Evolutionary conservation across 1,284 basidiomycete genomes (phyloP), one percentile per base, ranked within the genome.

Genomic region (Athelia psychrophila): DNA sequence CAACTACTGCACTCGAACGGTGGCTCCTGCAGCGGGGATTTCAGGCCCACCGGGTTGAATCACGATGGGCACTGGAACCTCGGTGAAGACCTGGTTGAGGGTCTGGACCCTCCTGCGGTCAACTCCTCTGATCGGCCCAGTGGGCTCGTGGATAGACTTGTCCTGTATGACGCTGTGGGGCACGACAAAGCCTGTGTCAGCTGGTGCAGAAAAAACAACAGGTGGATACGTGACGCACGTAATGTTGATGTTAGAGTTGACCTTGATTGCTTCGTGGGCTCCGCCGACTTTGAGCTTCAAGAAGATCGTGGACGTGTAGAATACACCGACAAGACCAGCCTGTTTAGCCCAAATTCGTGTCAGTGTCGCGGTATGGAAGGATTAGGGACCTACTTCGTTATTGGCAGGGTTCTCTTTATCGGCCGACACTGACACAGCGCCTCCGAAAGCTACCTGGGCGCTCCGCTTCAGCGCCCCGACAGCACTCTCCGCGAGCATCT

Each of bases 241-340:
- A n/a, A 46, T 23, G 44, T 46, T 46, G 8, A 46, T 5, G 16
- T 10, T 24, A 6, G 44, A 46, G 16, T 23, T 46, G 5, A 22
- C 24, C 22, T 46, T 27, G 8, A 10, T 46, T 20, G 9, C n/a
- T 23, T 16, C 44, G 24, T 8, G 22, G n/a, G 44, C 25, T 16
- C 25, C 44, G 24, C 16, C 15, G 10, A 46, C 6, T 18, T 19
- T 27, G 5, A 19, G 16, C 16, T 46, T 46, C 16, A 23, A 24
- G 19, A 19, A n/a, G 24, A 24, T 24, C 9, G 44, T 46, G 22
- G 44, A n/a, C 44, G 19, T 27, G 44, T 46, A 46, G 22, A 46
- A 65, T 3, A 63, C 46, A 2, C 63, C 64, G 8, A 65, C 64
- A 3, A 57, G 49, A 5, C 64, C 64, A 33, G 56, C 57, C 61